These are phyloP conservation scores for Amyloporia xantha DNA, from an alignment of 768 basidiomycete genomes.

Conservation along the genomic window DNA sequence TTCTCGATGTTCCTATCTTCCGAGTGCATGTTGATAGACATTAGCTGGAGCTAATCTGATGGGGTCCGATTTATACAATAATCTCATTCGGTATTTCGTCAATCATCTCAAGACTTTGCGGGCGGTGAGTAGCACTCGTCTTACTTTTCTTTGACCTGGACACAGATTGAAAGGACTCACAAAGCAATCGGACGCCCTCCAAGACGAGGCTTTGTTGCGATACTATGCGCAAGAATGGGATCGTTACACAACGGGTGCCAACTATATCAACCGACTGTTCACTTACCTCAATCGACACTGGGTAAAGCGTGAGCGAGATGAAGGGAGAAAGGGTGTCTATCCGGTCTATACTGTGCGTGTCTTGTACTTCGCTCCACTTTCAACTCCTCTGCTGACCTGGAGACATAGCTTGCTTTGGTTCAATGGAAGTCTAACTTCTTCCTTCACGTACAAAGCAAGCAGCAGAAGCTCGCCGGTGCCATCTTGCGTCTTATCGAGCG, in stretches of 20 bases:
- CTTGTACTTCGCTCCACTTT: background rate
- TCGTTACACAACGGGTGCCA: slow-evolving; percentile 93
- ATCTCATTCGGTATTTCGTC: slow-evolving; percentile 87
- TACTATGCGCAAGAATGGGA: slow-evolving; percentile 95
- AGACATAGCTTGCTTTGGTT: slow-evolving; percentile 75
- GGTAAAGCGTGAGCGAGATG: slow-evolving; percentile 97
- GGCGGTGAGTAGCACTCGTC: slow-evolving; percentile 39
- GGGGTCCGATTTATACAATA: slow-evolving; percentile 96
- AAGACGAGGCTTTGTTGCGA: slow-evolving; percentile 81
- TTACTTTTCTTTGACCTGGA: slow-evolving; percentile 2
- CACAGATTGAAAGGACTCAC: slow-evolving; percentile 2
- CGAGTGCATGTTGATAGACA: slow-evolving; percentile 16
- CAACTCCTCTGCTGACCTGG: background rate
- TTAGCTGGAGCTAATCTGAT: slow-evolving; percentile 89
- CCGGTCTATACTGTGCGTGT: slow-evolving; percentile 80
- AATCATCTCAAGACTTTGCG: slow-evolving; percentile 64
- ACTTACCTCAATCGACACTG: slow-evolving; percentile 98
- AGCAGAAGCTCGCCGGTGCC: slow-evolving; percentile 79
- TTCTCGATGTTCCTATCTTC: slow-evolving; percentile 11
- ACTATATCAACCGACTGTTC: slow-evolving; percentile 95
- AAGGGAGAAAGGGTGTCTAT: slow-evolving; percentile 92
- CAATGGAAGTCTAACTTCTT: slow-evolving; percentile 96
- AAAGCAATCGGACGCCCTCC: slow-evolving; percentile 71
- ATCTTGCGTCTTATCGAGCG: slow-evolving; percentile 86
- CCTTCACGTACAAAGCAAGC: slow-evolving; percentile 74